Evolutionary conservation across 345 rosid species (phyloP), one percentile per base, ranked within the genome.

Genomic region (Populus euphratica): DNA sequence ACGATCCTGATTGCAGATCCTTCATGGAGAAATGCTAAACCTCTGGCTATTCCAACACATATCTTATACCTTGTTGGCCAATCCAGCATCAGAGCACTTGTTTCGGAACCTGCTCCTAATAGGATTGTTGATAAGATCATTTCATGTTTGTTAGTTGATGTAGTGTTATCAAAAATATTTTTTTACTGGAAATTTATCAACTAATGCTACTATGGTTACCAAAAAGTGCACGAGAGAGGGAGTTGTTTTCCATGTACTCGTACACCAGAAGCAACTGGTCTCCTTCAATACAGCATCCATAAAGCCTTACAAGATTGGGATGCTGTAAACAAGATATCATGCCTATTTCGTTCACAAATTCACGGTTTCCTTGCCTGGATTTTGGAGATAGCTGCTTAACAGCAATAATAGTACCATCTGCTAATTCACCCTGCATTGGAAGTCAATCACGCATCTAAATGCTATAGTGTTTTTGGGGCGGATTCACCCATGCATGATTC

Each of bases 201-300:
- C 13, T n/a, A 61, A 21, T 11, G 5, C 25, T 8, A 6, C 5
- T 23, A 25, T 17, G 23, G 88, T 86, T 82, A 92, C 94, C 87
- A 36, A 89, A 88, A 73, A 90, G 74, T 2, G 87, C 89, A 41
- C 78, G 85, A 13, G 73, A 56, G 25, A 43, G 56, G 21, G 73
- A 69, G 43, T 69, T 69, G 33, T 65, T 65, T 17, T 33, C 69
- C 69, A 65, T 65, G 69, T 65, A 65, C 69, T 65, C 39, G 18
- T 65, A 65, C 5, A 31, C 69, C 21, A 65, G n/a, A 3, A 65
- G 33, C 0, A 65, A 38, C 14, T 65, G 69, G 69, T 65, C 33
- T 14, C 33, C 69, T 0, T 65, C 39, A 31, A 38, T 29, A 38
- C 69, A 63, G 5, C 68, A 63, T 23, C 68, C 68, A 5, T 13